Conservation (phyloP, 2,329 filamentous ascomycete genomes). For the Diaporthe aspalathi region DNA sequence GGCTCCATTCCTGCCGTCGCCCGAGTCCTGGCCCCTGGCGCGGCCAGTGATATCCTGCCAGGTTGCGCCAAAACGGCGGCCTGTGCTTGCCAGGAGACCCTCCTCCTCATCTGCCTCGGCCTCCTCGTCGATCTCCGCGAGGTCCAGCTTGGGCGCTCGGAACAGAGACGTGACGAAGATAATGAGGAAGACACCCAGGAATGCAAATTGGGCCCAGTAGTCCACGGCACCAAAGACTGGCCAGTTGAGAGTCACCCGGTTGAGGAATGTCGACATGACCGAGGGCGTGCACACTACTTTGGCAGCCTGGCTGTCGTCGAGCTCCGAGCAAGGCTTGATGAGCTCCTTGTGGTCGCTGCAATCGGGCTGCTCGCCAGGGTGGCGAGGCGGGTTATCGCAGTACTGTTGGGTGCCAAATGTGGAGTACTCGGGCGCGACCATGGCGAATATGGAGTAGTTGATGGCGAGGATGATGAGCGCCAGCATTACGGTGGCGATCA, state of each 20-base stretch:
- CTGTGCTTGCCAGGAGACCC: slow-evolving; percentile 85
- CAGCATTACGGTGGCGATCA: slow-evolving; percentile 90
- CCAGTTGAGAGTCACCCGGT: slow-evolving; percentile 92
- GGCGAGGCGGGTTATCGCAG: slow-evolving; percentile 77
- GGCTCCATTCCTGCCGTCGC: slow-evolving; percentile 7
- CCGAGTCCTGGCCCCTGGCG: slow-evolving; percentile 35
- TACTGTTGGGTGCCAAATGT: slow-evolving; percentile 95
- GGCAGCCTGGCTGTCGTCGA: slow-evolving; percentile 76
- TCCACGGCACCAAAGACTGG: slow-evolving; percentile 93
- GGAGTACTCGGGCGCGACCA: slow-evolving; percentile 95
- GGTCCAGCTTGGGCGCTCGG: slow-evolving; percentile 80
- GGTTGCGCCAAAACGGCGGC: slow-evolving; percentile 83
- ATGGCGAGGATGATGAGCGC: slow-evolving; percentile 90
- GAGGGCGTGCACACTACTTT: slow-evolving; percentile 89
- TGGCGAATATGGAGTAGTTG: slow-evolving; percentile 92
- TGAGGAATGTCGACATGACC: slow-evolving; percentile 91
- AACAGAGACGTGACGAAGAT: slow-evolving; percentile 84
- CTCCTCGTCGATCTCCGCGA: slow-evolving; percentile 85
- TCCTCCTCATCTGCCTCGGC: slow-evolving; percentile 94
- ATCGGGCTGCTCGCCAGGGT: slow-evolving; percentile 76
- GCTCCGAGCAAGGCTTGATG: slow-evolving; percentile 85
- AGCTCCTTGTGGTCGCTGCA: slow-evolving; percentile 78
- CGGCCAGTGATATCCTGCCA: slow-evolving; percentile 88
- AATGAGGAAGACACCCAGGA: slow-evolving; percentile 84
- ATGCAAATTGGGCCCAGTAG: slow-evolving; percentile 97